These are phyloP conservation scores for Jamesozyma jinghongensis DNA, from an alignment of 805 yeast genomes.

Conservation along the genomic window DNA sequence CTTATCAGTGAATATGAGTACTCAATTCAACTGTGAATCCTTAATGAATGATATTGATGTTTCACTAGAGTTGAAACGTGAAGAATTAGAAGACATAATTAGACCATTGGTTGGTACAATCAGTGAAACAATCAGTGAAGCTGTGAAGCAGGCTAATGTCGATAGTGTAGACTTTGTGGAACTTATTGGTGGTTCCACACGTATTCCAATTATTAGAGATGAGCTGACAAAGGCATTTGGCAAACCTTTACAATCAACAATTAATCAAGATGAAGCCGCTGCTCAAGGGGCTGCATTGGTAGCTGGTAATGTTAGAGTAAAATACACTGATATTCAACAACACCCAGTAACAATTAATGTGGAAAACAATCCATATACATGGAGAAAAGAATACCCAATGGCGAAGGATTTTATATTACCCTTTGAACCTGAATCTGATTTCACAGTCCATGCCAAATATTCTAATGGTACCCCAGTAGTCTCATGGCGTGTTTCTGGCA, in stretches of 20 bases:
- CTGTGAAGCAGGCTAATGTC: slow-evolving; percentile 72
- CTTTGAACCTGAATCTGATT: too few relatives aligned
- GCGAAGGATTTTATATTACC: too few relatives aligned
- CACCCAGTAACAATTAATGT: too few relatives aligned
- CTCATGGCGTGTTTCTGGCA: slow-evolving; percentile 45
- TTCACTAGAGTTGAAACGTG: slow-evolving; percentile 77
- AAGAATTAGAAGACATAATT: slow-evolving; percentile 82
- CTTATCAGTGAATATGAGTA: slow-evolving; percentile 85
- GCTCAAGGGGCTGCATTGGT: slow-evolving; percentile 94
- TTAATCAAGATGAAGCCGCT: slow-evolving; percentile 98
- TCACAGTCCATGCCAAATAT: too few relatives aligned
- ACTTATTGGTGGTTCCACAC: slow-evolving; percentile 94
- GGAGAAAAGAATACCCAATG: too few relatives aligned
- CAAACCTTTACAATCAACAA: slow-evolving; percentile 79
- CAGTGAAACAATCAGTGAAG: slow-evolving; percentile 65
- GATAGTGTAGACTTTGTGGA: slow-evolving; percentile 82
- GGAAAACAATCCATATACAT: too few relatives aligned
- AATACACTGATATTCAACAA: too few relatives aligned
- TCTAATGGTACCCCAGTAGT: too few relatives aligned
- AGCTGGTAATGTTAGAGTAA: too few relatives aligned
- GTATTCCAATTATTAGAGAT: slow-evolving; percentile 88
- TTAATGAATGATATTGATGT: slow-evolving; percentile 96
- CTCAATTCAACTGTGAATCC: slow-evolving; percentile 91
- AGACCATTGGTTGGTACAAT: slow-evolving; percentile 71
- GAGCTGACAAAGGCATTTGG: slow-evolving; percentile 70